Base-by-base conservation (phyloP, 768 basidiomycete genomes). In the Holtermanniella nyarrowii region DNA sequence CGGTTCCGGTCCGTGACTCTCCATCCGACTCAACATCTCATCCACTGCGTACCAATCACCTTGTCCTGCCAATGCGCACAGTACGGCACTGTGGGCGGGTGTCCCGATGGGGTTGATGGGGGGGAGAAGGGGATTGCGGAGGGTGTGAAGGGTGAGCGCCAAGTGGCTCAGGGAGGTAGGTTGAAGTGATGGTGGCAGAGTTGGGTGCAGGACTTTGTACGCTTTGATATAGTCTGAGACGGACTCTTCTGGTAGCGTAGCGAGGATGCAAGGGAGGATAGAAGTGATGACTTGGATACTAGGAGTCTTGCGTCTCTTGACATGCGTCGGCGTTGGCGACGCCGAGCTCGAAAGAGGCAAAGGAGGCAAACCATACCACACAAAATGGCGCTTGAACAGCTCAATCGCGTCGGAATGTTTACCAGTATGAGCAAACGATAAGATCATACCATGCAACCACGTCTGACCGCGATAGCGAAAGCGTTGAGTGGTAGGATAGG, bases 401-500 rank as follows among this genome's bases (percentile, higher is more conserved):
- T 47, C 20, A 11, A 59, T 23, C 16, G 53, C 58, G 10, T 53
- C 21, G 2, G 41, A 20, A 37, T 55, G 54, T 5, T 50, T 10
- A 3, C 51, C 51, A n/a, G 49, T 43, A 23, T 44, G 26, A n/a
- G 31, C 41, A 24, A 46, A 26, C 13, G 50, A 55, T 26, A 59
- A 46, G 26, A 59, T 59, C 10, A 51, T 48, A 18, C 54, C 54
- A 39, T 55, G 54, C 12, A 42, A 20, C 58, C 58, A 59, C 18
- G 7, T 37, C 10, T 37, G 10, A 16, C 31, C 31, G 7, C 16
- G 31, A 16, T 37, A 37, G 31, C 31, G 31, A 16, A 7, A 37
- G 10, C 10, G 31, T 16, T 16, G 10, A 16, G 31, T 7, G 16
- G 16, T 7, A 7, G 31, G 31, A 16, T 37, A 37, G 7, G 31